Evolutionary conservation across 768 basidiomycete genomes (phyloP).

Genomic region (Amanita rimosa): DNA sequence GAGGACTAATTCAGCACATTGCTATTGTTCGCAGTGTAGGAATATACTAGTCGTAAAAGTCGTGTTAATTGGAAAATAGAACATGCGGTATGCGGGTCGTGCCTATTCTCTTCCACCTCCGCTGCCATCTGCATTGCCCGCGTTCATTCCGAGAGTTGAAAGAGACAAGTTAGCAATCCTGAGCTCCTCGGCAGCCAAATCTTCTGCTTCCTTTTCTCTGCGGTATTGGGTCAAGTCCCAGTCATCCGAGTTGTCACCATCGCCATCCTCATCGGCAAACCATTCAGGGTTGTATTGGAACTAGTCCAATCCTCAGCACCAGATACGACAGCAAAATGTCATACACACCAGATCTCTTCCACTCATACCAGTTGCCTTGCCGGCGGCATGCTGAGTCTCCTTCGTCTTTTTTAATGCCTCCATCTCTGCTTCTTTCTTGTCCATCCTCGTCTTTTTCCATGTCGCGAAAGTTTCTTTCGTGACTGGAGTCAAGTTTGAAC

Average conservation of each 20-base stretch:
- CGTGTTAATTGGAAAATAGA: neutral
- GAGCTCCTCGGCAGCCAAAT: slow-evolving; percentile 38
- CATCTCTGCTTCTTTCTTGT: slow-evolving; percentile 88
- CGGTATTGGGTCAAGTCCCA: slow-evolving; percentile 57
- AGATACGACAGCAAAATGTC: slow-evolving; percentile 5
- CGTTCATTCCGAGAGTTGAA: slow-evolving; percentile 15
- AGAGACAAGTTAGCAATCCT: slow-evolving; percentile 37
- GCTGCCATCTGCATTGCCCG: slow-evolving; percentile 19
- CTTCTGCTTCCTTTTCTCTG: slow-evolving; percentile 49
- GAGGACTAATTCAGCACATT: slow-evolving; percentile 9
- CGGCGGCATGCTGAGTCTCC: slow-evolving; percentile 69
- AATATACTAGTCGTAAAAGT: neutral
- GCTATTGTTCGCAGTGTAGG: neutral
- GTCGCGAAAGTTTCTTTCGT: slow-evolving; percentile 83
- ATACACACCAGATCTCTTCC: slow-evolving; percentile 81
- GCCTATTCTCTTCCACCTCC: slow-evolving; percentile 14
- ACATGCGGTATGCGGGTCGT: neutral
- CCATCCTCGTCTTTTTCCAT: slow-evolving; percentile 93
- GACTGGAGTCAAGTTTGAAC: slow-evolving; percentile 82
- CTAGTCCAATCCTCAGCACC: slow-evolving; percentile 22
- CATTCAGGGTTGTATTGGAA: slow-evolving; percentile 96
- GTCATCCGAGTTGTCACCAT: slow-evolving; percentile 35
- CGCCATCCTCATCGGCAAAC: slow-evolving; percentile 68
- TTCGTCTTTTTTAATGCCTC: slow-evolving; percentile 79
- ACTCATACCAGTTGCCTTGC: slow-evolving; percentile 89